Base-by-base conservation (phyloP, 179 eudicot species). In the Silene coronaria region DNA sequence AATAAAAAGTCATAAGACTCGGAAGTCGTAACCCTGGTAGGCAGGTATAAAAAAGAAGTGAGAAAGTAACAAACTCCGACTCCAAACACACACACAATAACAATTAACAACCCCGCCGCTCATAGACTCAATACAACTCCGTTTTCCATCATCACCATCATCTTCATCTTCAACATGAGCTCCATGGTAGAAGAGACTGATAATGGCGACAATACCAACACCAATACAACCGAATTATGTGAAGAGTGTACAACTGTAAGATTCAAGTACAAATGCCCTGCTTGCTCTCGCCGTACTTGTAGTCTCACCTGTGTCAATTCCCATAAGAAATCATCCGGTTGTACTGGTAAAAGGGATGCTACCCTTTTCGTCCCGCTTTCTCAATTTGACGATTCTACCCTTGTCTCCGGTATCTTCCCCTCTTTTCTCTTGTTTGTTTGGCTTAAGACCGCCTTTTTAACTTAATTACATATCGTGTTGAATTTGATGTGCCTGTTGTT, bases 211-310 rank as follows among this genome's bases (percentile, higher is more conserved):
- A 65, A 30, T 16, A 32, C 46, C 7, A 67, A 22, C 7, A 22
- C 57, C 55, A 70, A 21, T 38, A 10, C 32, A 7, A 51, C 1
- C 1, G 8, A 51, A 10, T 79, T n/a, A 53, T 95, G 99, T 59
- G 87, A 89, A 76, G 99, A 91, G 76, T 95, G 99, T 78, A 85
- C 86, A 45, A 7, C 23, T n/a, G 84, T 89, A 2, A 79, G 87
- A 1, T 93, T 82, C 59, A 95, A 95, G 67, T 95, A 95, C 87
- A 92, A 86, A 72, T 95, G 99, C 81, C 97, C 99, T 8, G 91
- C 85, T 36, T 95, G 99, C 76, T 83, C 88, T 24, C 36, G 87
- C 1, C 89, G 91, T 68, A 80, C 96, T n/a, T 95, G 99, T 48
- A 87, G 97, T 67, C 95, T 92, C 63, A 67, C 84, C 6, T 92